Conservation (phyloP, 306 rosid species). For the Urtica urens region DNA sequence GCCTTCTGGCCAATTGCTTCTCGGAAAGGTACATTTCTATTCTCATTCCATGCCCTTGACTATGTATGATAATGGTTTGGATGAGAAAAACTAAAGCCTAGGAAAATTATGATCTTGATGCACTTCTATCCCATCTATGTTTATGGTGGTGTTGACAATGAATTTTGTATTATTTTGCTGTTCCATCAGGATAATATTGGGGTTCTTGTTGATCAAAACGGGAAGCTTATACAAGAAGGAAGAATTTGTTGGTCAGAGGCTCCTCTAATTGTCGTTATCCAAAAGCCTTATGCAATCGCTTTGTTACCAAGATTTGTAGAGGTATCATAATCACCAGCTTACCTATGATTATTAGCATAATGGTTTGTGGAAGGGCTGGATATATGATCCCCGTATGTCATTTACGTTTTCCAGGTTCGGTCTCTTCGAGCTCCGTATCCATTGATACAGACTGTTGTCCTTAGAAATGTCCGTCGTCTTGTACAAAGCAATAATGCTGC, state of each 20-base stretch:
- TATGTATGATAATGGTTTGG: neutral
- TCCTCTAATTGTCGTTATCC: constrained; percentile 66
- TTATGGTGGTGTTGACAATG: neutral
- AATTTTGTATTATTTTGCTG: neutral
- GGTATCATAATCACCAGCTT: constrained; percentile 29
- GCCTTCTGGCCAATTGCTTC: constrained; percentile 95
- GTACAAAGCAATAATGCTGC: constrained; percentile 46
- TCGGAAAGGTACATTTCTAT: constrained; percentile 61
- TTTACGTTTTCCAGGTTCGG: constrained; percentile 57
- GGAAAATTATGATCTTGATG: too few species aligned
- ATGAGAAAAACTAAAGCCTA: too few species aligned
- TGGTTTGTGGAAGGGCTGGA: constrained; percentile 10
- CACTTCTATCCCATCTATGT: neutral
- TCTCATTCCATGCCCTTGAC: neutral
- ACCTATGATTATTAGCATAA: neutral
- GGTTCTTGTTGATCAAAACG: constrained; percentile 93
- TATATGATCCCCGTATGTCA: constrained; percentile 7
- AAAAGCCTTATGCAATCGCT: constrained; percentile 82
- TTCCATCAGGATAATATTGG: constrained; percentile 84
- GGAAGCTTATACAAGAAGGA: constrained; percentile 84
- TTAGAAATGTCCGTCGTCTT: constrained; percentile 70
- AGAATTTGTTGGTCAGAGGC: constrained; percentile 98
- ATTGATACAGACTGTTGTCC: constrained; percentile 83
- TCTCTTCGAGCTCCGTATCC: constrained; percentile 81
- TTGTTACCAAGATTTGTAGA: constrained; percentile 79